phyloP scores from a whole-genome alignment of 2,329 filamentous ascomycete species.

The Ophiobolus disseminans region DNA sequence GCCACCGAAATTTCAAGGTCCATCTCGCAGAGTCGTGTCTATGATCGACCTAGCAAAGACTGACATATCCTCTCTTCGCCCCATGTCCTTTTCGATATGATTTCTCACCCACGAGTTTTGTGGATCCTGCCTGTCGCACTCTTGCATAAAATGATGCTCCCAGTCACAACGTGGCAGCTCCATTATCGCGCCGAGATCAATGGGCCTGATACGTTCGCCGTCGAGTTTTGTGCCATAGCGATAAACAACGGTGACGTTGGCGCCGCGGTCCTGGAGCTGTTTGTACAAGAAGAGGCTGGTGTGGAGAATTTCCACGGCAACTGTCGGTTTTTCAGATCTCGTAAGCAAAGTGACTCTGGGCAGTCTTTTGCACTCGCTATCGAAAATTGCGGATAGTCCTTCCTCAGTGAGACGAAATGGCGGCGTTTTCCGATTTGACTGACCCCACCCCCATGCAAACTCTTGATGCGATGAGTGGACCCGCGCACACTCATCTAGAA shows the following conservation, averaged over 20 bases:
- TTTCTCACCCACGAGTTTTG: no score
- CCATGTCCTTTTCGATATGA: no score
- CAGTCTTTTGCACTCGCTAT: not conserved
- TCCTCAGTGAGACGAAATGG: not conserved
- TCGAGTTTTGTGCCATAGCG: not conserved
- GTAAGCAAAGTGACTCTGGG: not conserved
- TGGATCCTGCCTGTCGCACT: no score
- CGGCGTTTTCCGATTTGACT: no score
- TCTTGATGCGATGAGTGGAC: no score
- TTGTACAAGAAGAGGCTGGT: not conserved
- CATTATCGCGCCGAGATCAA: not conserved
- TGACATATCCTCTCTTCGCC: no score
- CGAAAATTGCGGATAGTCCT: not conserved
- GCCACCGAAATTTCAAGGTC: no score
- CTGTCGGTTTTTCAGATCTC: not conserved
- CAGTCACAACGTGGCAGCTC: not conserved
- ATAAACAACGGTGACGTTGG: not conserved
- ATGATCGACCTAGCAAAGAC: no score
- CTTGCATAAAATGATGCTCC: not conserved
- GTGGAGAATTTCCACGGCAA: not conserved
- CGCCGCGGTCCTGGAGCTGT: not conserved
- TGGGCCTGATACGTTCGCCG: not conserved
- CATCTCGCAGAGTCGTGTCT: no score
- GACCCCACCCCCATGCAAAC: no score
- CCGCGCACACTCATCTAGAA: not conserved